Base-by-base conservation (phyloP, 805 yeast species). In the Monosporozyma aquatica region DNA sequence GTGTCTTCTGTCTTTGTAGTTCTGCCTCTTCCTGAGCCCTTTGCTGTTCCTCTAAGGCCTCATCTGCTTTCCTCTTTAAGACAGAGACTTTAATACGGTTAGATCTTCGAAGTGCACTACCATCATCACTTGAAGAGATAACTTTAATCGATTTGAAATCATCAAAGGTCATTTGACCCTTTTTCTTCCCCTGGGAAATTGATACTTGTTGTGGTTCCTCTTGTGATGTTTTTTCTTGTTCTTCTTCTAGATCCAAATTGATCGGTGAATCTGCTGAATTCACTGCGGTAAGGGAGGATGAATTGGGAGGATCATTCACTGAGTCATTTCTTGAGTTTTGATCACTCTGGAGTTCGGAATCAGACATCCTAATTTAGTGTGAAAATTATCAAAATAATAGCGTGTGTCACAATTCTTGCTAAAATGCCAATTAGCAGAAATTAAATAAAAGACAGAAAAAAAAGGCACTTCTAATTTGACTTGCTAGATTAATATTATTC, bases 151-250 rank as follows among this genome's bases (percentile, higher is more conserved):
- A 47, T 25, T 53, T 51, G 40, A 56, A 59, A 43, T 59, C 64
- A 27, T 49, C 53, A 40, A 59, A 54, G 1, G 60, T 55, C 49
- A 51, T 43, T 41, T 59, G 64, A 6, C 52, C 56, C 29, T 38
- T 40, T 18, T 36, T 46, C 38, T 49, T 51, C 38, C 42, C 42
- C n/a, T n/a, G n/a, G n/a, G n/a, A n/a, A n/a, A n/a, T n/a, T n/a
- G n/a, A n/a, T n/a, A n/a, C n/a, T n/a, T n/a, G n/a, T 15, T 10
- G 9, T 1, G 28, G 21, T 17, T 13, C 21, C 7, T 6, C 17
- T 11, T 15, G 17, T 11, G 30, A 10, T 7, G 22, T 20, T 4
- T 8, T 24, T 7, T 32, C 39, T 11, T 26, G n/a, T 15, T 36
- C 10, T 32, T 32, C 35, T 20, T 32, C 22, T 5, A 14, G 13